Evolutionary conservation across 441 rosid species (phyloP).

Genomic region (Eruca vesicaria): DNA sequence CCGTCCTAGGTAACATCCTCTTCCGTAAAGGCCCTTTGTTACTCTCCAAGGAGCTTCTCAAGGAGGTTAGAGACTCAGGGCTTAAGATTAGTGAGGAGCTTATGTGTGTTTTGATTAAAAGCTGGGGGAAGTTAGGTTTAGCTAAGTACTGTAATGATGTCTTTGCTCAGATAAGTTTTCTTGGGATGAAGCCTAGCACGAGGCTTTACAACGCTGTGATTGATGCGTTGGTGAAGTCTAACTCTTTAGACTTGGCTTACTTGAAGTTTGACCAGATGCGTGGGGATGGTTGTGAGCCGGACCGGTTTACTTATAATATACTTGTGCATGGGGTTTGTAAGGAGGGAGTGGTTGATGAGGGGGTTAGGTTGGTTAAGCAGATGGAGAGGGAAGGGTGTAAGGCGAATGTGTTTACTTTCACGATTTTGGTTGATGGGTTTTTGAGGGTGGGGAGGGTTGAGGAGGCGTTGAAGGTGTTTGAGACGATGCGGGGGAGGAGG

Average conservation of each 20-base stretch:
- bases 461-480: conserved; percentile 63
- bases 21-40: conserved; percentile 70
- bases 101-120: conserved; percentile 71
- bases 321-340: conserved; percentile 86
- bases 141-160: conserved; percentile 82
- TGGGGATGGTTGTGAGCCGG: conserved; percentile 72
- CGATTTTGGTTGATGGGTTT: conserved; percentile 81
- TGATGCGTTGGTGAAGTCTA: conserved; percentile 79
- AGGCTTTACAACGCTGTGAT: conserved; percentile 82
- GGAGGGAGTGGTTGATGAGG: conserved; percentile 81
- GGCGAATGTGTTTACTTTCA: conserved; percentile 74
- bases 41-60: conserved; percentile 63
- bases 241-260: conserved; percentile 86
- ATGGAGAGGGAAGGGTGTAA: conserved; percentile 66
- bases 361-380: conserved; percentile 74
- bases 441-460: conserved; percentile 65
- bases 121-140: conserved; percentile 91
- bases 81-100: conserved; percentile 56
- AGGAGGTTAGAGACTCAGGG: conserved; percentile 62
- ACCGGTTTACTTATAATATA: conserved; percentile 84
- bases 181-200: conserved; percentile 73
- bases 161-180: conserved; percentile 72
- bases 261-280: conserved; percentile 88
- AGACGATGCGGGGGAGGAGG: conserved; percentile 56
- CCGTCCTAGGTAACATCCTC: conserved; percentile 49